Base-by-base conservation (phyloP, 2,329 filamentous ascomycete species). In the Diaporthe eres region DNA sequence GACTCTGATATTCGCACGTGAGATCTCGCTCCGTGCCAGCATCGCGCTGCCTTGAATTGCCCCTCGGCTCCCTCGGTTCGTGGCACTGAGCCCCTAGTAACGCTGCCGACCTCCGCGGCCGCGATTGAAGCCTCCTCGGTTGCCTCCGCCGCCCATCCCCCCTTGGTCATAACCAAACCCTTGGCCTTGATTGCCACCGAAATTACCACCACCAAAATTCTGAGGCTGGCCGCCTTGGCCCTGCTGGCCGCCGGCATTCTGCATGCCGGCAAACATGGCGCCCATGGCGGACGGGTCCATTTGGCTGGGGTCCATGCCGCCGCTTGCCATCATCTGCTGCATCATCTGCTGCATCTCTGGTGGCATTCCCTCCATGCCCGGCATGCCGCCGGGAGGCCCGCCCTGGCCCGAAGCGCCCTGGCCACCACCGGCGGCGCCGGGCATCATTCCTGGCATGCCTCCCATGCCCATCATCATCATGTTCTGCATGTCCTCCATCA, bases 281-380 rank as follows among this genome's bases (percentile, higher is more conserved):
- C 86, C 86, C 85, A 91, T 89, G 75, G 89, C 83, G 44, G 85
- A 85, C 51, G 90, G 88, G 77, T 93, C 91, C 90, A 93, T 92
- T 83, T 93, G 91, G 77, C 87, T 91, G 55, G 91, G 90, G 78
- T 93, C 91, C 85, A 93, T 91, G 31, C 91, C 91, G 0, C 87
- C 86, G 0, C 89, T 87, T 8, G 74, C 75, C 89, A 93, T 92
- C 90, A 93, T 92, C 82, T 93, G 91, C 82, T 93, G 91, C 90
- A 93, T 91, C 89, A 93, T 92, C 61, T 87, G 86, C 81, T 93
- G 91, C 90, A 93, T 92, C 81, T 93, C 91, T 0, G 91, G 88
- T 4, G 90, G 85, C 83, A 92, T 90, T n/a, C 89, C 90, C 34
- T 92, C 91, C 89, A 92, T 91, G 4, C 89, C 89, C 0, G 87